These are phyloP conservation scores for Solanum clarkiae DNA, from an alignment of 257 asterid genomes.

Conservation along the genomic window DNA sequence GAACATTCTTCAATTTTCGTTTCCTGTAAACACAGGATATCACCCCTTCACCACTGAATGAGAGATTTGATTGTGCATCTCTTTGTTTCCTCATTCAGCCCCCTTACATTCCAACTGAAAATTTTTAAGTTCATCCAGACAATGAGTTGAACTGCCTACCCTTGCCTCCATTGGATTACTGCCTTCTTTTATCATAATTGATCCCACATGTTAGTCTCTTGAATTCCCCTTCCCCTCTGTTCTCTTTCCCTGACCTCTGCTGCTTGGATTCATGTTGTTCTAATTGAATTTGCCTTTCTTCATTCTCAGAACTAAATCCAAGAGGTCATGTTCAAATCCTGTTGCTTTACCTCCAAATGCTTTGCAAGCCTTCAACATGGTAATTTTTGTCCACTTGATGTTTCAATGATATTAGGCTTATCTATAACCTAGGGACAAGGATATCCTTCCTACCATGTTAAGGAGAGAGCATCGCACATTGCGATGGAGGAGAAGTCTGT, in stretches of 20 bases:
- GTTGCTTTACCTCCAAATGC: neutral
- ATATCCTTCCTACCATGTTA: neutral
- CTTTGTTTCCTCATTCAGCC: neutral
- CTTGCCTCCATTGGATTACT: neutral
- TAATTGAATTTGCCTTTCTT: neutral
- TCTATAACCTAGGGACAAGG: neutral
- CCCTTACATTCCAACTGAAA: neutral
- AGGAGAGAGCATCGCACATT: neutral
- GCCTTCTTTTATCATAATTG: neutral
- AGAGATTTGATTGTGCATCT: neutral
- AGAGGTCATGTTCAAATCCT: neutral
- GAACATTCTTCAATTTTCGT: neutral
- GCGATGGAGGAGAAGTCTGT: neutral
- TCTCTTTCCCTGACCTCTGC: neutral
- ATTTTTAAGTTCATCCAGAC: neutral
- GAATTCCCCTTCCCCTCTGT: neutral
- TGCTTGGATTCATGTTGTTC: neutral
- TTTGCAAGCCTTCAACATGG: neutral
- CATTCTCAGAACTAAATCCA: neutral
- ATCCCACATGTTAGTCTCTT: neutral
- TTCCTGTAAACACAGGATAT: neutral
- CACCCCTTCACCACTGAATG: neutral
- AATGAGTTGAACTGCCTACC: neutral
- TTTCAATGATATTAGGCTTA: neutral
- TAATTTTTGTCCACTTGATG: neutral